phyloP scores from a whole-genome alignment of 805 yeast species.

The Candida nonsorbophila region DNA sequence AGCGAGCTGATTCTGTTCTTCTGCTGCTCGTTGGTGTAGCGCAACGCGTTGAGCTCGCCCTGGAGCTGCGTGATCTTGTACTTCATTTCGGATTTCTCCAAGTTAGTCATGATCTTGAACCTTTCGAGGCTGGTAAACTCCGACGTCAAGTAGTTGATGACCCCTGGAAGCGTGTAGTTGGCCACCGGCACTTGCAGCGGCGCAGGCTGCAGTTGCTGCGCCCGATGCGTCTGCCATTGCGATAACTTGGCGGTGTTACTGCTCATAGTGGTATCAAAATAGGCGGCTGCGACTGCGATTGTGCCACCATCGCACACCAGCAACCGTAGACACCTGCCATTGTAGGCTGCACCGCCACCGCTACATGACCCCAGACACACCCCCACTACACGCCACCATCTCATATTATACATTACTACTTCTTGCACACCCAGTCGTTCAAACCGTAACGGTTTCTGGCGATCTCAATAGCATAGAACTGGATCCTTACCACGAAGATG shows the following conservation, averaged over 20 bases:
- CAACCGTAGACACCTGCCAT: background rate
- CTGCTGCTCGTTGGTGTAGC: constrained; percentile 37
- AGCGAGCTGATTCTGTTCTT: constrained; percentile 31
- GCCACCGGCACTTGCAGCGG: constrained; percentile 15
- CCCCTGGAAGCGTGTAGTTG: constrained; percentile 51
- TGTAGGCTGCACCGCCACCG: background rate
- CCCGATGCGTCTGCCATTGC: constrained; percentile 4
- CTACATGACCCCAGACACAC: background rate
- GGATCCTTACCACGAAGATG: constrained; percentile 87
- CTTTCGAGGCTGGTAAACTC: constrained; percentile 45
- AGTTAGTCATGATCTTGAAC: constrained; percentile 44
- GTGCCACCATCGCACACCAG: background rate
- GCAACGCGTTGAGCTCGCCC: constrained; percentile 45
- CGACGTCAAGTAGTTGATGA: constrained; percentile 53
- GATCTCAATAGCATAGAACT: constrained; percentile 91
- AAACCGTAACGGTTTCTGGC: constrained; percentile 86
- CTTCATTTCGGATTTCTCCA: constrained; percentile 50
- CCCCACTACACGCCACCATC: background rate
- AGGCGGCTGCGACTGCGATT: background rate
- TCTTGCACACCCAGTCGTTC: constrained; percentile 74
- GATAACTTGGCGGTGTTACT: constrained; percentile 3
- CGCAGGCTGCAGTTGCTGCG: constrained; percentile 8
- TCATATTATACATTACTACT: constrained; percentile 5
- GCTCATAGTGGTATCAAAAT: constrained; percentile 1
- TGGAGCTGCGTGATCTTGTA: constrained; percentile 47